phyloP scores from a whole-genome alignment of 2,329 filamentous ascomycete species.

The Colletotrichum ledebouriae region DNA sequence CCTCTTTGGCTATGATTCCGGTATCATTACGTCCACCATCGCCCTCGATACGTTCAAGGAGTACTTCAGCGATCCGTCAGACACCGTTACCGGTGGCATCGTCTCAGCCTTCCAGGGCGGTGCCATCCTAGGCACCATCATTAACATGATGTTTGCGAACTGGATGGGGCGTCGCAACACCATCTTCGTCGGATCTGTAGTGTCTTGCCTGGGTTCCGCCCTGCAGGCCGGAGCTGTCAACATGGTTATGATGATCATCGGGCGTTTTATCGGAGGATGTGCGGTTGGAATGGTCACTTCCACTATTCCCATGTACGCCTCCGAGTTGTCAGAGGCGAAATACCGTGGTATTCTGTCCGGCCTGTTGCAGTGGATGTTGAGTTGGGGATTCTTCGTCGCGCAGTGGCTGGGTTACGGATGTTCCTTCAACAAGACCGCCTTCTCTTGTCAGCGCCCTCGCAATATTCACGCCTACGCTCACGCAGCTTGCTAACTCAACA shows the following conservation, averaged over 20 bases:
- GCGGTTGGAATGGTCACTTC: constrained; percentile 62
- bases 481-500: not conserved
- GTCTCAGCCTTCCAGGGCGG: constrained; percentile 48
- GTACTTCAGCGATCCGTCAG: constrained; percentile 55
- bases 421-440: constrained; percentile 46
- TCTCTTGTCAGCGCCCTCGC: constrained; percentile 48
- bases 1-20: constrained; percentile 62
- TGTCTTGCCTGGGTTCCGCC: constrained; percentile 49
- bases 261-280: constrained; percentile 62
- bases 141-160: constrained; percentile 50
- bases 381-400: constrained; percentile 56
- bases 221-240: constrained; percentile 51
- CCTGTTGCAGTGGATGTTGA: constrained; percentile 60
- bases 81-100: constrained; percentile 46
- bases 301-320: constrained; percentile 61
- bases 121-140: constrained; percentile 47
- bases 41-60: constrained; percentile 51
- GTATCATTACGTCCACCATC: constrained; percentile 56
- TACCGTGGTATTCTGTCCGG: constrained; percentile 56
- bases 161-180: constrained; percentile 47
- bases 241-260: constrained; percentile 61
- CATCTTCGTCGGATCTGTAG: constrained; percentile 49
- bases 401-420: constrained; percentile 51
- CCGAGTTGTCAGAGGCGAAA: constrained; percentile 55
- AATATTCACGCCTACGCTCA: not conserved